Percentiles rank a stretch among this genome's conserved stretches.
phyloP scores from a whole-genome alignment of 2,329 filamentous ascomycete genomes.

The Hypoxylon sp. region DNA sequence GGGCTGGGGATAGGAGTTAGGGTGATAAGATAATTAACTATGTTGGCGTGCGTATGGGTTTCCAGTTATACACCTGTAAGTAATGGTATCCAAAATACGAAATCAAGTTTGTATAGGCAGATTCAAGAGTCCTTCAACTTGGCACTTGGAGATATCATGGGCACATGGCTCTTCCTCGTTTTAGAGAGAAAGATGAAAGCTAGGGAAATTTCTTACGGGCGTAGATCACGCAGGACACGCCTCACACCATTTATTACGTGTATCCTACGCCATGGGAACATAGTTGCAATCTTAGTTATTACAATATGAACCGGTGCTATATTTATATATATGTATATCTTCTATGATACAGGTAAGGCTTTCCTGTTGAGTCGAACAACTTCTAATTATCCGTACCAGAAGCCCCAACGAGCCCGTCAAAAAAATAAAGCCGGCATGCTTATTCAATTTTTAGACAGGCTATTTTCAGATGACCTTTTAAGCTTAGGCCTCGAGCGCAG shows the following conservation, averaged over 20 bases:
- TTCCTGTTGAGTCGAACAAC: not conserved
- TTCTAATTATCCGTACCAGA: not conserved
- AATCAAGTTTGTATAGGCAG: not conserved
- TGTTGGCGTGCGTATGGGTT: not conserved
- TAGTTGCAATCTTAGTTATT: not conserved
- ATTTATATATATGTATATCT: not conserved
- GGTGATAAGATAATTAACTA: conserved; percentile 7
- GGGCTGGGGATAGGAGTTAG: conserved; percentile 51
- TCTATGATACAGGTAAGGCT: not conserved
- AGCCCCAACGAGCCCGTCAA: no score
- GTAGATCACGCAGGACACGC: not conserved
- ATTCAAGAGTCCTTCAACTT: not conserved
- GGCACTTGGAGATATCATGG: not conserved
- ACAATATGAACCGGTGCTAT: not conserved
- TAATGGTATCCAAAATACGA: conserved; percentile 17
- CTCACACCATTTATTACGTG: not conserved
- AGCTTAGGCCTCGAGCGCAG: not conserved
- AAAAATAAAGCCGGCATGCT: no score
- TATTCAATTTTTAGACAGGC: no score
- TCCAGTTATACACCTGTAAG: not conserved
- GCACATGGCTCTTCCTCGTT: not conserved
- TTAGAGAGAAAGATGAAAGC: not conserved
- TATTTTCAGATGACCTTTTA: not conserved
- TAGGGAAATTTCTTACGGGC: not conserved
- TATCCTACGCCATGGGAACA: not conserved